Conservation (phyloP, 1,139 yeast genomes). For the Candida frijolesensis region DNA sequence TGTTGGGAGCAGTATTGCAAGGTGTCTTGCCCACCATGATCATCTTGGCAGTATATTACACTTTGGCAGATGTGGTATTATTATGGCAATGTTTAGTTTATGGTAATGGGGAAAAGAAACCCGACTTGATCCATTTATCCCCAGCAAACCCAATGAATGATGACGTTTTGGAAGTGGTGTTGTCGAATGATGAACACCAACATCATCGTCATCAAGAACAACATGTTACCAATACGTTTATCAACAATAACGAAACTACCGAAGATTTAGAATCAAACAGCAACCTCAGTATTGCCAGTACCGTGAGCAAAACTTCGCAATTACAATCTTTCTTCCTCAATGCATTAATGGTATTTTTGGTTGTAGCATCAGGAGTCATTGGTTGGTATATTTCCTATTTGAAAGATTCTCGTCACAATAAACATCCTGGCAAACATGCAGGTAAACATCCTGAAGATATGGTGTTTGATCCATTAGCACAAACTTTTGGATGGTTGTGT, state of each 20-base stretch:
- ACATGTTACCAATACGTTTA: slow-evolving; percentile 3
- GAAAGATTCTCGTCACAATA: slow-evolving; percentile 24
- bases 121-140: slow-evolving; percentile 76
- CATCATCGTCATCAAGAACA: slow-evolving; percentile 14
- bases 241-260: slow-evolving; percentile 6
- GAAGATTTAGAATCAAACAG: slow-evolving; percentile 11
- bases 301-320: slow-evolving; percentile 18
- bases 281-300: slow-evolving; percentile 4
- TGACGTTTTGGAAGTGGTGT: slow-evolving; percentile 61
- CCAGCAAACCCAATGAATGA: slow-evolving; percentile 88
- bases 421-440: slow-evolving; percentile 29
- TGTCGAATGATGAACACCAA: slow-evolving; percentile 38
- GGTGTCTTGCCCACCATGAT: slow-evolving; percentile 93
- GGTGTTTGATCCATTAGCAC: slow-evolving; percentile 76
- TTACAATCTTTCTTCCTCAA: slow-evolving; percentile 46
- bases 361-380: slow-evolving; percentile 73
- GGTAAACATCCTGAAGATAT: slow-evolving; percentile 33
- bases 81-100: slow-evolving; percentile 81
- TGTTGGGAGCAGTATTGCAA: slow-evolving; percentile 84
- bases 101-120: slow-evolving; percentile 48
- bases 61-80: slow-evolving; percentile 83
- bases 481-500: slow-evolving; percentile 88
- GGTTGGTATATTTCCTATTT: slow-evolving; percentile 80
- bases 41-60: slow-evolving; percentile 85
- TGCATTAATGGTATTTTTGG: slow-evolving; percentile 64